A percentile compares a stretch with the other conserved stretches of the same genome.
phyloP scores from a whole-genome alignment of 345 rosid genomes.

The Citropsis articulata region DNA sequence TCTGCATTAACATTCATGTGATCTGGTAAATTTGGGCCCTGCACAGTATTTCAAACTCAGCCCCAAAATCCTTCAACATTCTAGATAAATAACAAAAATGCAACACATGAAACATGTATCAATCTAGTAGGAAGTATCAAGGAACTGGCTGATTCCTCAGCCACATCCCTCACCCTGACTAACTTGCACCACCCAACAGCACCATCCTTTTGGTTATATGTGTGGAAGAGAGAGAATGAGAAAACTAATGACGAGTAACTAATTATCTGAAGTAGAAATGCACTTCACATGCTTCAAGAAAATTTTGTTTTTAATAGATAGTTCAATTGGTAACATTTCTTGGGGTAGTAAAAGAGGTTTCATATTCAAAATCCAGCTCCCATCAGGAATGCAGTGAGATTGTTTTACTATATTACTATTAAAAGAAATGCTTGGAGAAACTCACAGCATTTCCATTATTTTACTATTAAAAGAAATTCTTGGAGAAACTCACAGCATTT shows the following conservation, averaged over 20 bases:
- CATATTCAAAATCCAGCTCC: neutral
- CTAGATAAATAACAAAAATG: neutral
- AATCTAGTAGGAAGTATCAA: neutral
- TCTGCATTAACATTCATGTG: constrained; percentile 60
- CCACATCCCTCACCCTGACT: neutral
- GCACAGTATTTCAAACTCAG: constrained; percentile 14
- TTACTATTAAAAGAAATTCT: neutral
- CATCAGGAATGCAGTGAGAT: neutral
- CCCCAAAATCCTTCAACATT: constrained; percentile 12
- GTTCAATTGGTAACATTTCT: neutral
- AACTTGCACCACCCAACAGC: neutral
- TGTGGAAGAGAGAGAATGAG: neutral
- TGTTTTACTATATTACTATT: neutral
- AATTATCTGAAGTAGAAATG: neutral
- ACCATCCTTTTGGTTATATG: neutral
- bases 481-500: constrained; percentile 58
- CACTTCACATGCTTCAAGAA: neutral
- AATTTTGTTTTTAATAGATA: neutral
- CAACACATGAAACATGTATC: neutral
- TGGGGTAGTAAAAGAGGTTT: neutral
- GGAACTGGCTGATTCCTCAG: neutral
- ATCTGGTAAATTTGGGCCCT: constrained; percentile 43
- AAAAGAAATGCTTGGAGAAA: constrained; percentile 6
- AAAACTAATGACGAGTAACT: neutral
- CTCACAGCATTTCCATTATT: constrained; percentile 87